Base-by-base conservation (phyloP, 345 rosid genomes). In the Gossypium longicalyx region DNA sequence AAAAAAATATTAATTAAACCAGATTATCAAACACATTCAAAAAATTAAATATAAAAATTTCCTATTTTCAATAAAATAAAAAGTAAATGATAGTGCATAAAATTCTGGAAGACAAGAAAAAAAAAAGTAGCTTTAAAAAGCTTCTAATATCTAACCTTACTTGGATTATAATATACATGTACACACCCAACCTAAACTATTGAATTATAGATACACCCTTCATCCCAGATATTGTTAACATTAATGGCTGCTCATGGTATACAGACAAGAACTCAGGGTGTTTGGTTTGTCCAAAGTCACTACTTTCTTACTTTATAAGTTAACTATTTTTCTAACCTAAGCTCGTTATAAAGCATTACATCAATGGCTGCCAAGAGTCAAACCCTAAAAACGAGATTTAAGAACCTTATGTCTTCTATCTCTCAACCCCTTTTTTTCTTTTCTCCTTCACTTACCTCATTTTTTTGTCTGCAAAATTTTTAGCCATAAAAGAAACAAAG, bases 321-420 rank as follows among this genome's bases (percentile, higher is more conserved):
- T 34, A 77, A 13, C 49, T 65, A 29, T 63, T 80, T 82, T 23
- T 59, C 81, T 66, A 80, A 86, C 85, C 89, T 83, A 86, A 84
- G 76, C 82, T 70, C 74, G 8, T 49, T 49, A 27, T 52, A 70
- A 71, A 68, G 72, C 71, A 82, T 79, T 71, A 79, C 85, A 86
- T 74, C 77, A 75, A 63, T 61, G 66, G 64, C 72, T 79, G 69
- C 75, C 58, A 34, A 77, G 65, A 81, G 81, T 84, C 87, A 82
- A 81, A 82, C 44, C 38, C 34, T 29, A 77, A 74, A 68, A 74
- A 66, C 70, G 72, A 66, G 16, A 43, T 47, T 48, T 25, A 25
- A 51, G 27, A 29, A 54, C 52, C 15, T 51, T 12, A 52, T 20
- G 29, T 38, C 19, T 2, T 12, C 15, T 49, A 16, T 56, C 60